phyloP scores from a whole-genome alignment of 306 rosid genomes.

The Carpinus viminea region DNA sequence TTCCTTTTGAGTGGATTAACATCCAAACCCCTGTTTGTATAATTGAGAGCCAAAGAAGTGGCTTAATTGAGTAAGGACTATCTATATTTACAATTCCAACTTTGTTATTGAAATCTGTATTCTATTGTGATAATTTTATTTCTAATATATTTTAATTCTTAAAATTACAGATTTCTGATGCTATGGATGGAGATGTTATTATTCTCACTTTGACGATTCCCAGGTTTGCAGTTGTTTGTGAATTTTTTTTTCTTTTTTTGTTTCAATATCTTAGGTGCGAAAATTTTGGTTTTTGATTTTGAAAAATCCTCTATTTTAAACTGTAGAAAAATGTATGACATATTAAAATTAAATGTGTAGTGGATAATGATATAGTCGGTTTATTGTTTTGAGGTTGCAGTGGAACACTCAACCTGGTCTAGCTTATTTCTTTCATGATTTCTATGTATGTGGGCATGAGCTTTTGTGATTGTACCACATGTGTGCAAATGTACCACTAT shows the following conservation, averaged over 20 bases:
- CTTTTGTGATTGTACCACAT: neutral
- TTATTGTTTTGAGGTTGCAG: neutral
- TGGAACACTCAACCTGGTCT: neutral
- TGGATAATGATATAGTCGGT: neutral
- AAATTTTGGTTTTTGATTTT: too few relatives aligned
- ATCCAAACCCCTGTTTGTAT: neutral
- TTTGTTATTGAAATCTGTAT: neutral
- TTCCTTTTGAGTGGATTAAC: neutral
- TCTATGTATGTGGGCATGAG: neutral
- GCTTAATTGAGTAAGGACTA: neutral
- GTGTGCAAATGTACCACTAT: neutral
- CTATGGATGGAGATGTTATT: neutral
- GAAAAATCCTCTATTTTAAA: too few relatives aligned
- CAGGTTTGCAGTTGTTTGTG: neutral
- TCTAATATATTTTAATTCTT: neutral
- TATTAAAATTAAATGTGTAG: too few relatives aligned
- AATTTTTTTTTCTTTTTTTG: neutral
- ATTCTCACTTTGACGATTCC: neutral
- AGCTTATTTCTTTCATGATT: neutral
- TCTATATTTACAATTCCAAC: neutral
- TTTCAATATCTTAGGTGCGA: neutral
- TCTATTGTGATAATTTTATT: neutral
- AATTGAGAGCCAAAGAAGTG: neutral
- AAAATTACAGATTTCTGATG: conserved; percentile 1
- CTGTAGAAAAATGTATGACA: too few relatives aligned